Base-by-base conservation (phyloP, 1,284 basidiomycete genomes). In the Stygiomarasmius scandens region DNA sequence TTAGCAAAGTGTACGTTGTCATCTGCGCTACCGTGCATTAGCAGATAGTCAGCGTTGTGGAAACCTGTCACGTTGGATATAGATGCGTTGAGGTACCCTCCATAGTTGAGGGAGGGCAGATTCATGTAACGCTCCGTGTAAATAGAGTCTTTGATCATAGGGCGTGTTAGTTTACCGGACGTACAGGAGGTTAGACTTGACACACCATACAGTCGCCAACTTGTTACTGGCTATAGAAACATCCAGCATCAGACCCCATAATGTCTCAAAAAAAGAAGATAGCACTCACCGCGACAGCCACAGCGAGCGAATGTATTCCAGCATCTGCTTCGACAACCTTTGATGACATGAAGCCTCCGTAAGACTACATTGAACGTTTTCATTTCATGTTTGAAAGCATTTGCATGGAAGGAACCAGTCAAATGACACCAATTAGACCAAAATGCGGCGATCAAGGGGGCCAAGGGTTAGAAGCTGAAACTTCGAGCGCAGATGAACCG, bases 51-150 rank as follows among this genome's bases (percentile, higher is more conserved):
- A 20, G 88, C 80, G 60, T 89, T 79, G 60, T 82, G 75, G 78
- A 98, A 98, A 4, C 87, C 92, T 9, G 87, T 86, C 50, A 95
- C 91, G 67, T 94, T 88, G 61, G 89, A 87, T 49, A 99, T 89
- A 0, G 92, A 91, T 12, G 91, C 87, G 46, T 88, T 89, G 61
- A 87, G 73, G 77, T 99, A 99, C 3, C 96, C 96, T 0, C 76
- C 82, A 0, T 81, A 79, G 71, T 99, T 98, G 14, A 82, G 74
- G 12, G 77, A 69, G 0, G 94, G 95, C 24, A 90, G 81, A 64
- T 89, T 88, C 94, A 98, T 95, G 78, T 98, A 98, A n/a, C 96
- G 87, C 68, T 98, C 96, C 1, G 96, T 98, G 71, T 95, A 95
- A 54, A 95, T 87, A 5, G 92, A 89, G 74, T 92, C 91, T 92